Evolutionary conservation across 495 filamentous ascomycete species (phyloP).

Genomic region (Pyronema omphalodes): DNA sequence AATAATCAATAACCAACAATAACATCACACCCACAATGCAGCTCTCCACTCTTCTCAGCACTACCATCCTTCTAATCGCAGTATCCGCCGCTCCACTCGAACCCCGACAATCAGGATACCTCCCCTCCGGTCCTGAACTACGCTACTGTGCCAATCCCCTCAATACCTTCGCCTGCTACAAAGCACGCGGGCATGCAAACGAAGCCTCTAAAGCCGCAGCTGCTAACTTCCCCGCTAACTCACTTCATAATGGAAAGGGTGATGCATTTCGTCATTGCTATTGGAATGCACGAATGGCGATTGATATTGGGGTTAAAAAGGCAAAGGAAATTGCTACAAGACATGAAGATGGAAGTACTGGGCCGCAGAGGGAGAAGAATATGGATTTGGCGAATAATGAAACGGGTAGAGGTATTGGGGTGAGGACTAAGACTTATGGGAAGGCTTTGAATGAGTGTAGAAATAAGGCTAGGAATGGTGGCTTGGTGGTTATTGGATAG

Average conservation of each 20-base stretch:
- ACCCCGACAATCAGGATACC: background rate
- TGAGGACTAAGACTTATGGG: background rate
- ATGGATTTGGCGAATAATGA: constrained; percentile 8
- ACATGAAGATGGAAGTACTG: constrained; percentile 1
- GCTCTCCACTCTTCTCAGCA: too few species aligned
- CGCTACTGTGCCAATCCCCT: constrained; percentile 2
- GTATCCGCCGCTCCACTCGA: too few species aligned
- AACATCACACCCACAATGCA: too few species aligned
- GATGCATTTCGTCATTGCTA: constrained; percentile 10
- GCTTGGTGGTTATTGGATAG: too few species aligned
- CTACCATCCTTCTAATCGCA: too few species aligned
- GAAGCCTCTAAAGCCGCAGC: background rate
- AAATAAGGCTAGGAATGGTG: too few species aligned
- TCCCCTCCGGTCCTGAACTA: background rate
- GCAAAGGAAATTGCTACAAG: constrained; percentile 2
- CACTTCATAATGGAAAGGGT: constrained; percentile 7
- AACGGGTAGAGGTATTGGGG: background rate
- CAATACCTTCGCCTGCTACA: background rate
- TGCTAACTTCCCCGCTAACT: background rate
- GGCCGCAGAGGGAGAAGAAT: background rate
- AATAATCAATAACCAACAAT: too few species aligned
- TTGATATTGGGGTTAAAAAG: constrained; percentile 1
- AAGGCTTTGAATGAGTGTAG: too few species aligned
- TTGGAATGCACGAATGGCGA: constrained; percentile 8
- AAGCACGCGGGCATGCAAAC: background rate